Percentiles rank a stretch among this genome's conserved stretches.
These are phyloP conservation scores for Cyberlindnera misumaiensis DNA, from an alignment of 805 yeast species.

Conservation along the genomic window DNA sequence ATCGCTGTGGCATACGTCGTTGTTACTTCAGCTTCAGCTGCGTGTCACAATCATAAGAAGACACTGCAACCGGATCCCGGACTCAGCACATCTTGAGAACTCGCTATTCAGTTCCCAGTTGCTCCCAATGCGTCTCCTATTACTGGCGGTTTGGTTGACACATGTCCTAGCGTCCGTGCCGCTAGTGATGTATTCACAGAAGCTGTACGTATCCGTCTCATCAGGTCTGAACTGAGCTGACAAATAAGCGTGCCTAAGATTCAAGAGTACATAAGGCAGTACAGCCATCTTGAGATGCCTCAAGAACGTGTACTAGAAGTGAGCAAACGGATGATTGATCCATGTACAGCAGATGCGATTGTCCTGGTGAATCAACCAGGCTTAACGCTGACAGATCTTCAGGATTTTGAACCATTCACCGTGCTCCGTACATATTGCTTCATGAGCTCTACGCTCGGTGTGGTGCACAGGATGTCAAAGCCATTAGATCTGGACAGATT, in stretches of 20 bases:
- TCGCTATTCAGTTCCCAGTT: too few species aligned
- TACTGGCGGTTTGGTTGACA: neutral
- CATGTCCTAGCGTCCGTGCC: conserved; percentile 9
- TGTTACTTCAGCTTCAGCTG: too few species aligned
- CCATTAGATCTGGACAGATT: conserved; percentile 36
- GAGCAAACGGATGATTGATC: conserved; percentile 25
- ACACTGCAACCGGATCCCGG: too few species aligned
- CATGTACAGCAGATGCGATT: conserved; percentile 52
- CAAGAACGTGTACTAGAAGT: conserved; percentile 24
- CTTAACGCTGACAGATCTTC: conserved; percentile 39
- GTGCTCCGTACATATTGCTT: conserved; percentile 44
- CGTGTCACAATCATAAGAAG: too few species aligned
- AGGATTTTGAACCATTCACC: conserved; percentile 35
- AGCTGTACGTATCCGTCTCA: conserved; percentile 11
- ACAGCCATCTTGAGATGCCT: conserved; percentile 20
- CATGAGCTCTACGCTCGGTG: conserved; percentile 54
- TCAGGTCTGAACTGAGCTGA: neutral
- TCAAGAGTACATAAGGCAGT: conserved; percentile 20
- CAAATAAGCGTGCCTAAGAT: conserved; percentile 20
- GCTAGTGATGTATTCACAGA: conserved; percentile 16
- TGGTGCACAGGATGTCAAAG: conserved; percentile 43
- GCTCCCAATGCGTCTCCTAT: too few species aligned
- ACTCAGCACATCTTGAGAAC: too few species aligned
- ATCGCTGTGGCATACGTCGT: too few species aligned
- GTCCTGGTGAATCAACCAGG: conserved; percentile 52